Conservation (phyloP, 257 asterid species). For the Primulina huaijiensis region DNA sequence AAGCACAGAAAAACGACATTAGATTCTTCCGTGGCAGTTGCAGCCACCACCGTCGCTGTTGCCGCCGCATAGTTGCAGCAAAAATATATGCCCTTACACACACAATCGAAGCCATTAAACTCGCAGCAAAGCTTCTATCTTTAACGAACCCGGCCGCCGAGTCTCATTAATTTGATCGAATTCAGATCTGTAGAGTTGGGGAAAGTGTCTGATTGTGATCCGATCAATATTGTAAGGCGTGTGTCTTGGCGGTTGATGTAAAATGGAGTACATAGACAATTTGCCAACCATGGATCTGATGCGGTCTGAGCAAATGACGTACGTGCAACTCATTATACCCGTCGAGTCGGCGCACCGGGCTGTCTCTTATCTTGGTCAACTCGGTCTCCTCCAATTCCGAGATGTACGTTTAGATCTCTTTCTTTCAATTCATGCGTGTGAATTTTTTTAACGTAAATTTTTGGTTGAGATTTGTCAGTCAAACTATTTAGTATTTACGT, state of each 20-base stretch:
- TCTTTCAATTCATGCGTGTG: constrained; percentile 19
- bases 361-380: constrained; percentile 82
- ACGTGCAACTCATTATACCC: constrained; percentile 88
- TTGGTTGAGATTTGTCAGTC: neutral
- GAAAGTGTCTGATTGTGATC: constrained; percentile 25
- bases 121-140: constrained; percentile 14
- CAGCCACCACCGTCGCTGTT: constrained; percentile 29
- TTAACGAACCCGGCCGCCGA: constrained; percentile 6
- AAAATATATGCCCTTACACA: constrained; percentile 14
- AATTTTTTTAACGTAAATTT: constrained; percentile 6
- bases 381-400: constrained; percentile 93
- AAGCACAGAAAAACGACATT: constrained; percentile 22
- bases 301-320: constrained; percentile 98
- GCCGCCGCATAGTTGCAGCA: constrained; percentile 9
- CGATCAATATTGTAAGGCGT: constrained; percentile 18
- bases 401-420: constrained; percentile 58
- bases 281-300: constrained; percentile 94
- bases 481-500: constrained; percentile 1
- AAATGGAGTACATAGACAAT: constrained; percentile 70
- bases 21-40: constrained; percentile 25
- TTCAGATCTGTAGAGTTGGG: constrained; percentile 42
- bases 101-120: constrained; percentile 8
- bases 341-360: constrained; percentile 97
- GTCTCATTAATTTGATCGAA: constrained; percentile 23
- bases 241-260: constrained; percentile 37